These are phyloP conservation scores for Crithidia fasciculata DNA, from an alignment of 208 protist species.

Conservation along the genomic window DNA sequence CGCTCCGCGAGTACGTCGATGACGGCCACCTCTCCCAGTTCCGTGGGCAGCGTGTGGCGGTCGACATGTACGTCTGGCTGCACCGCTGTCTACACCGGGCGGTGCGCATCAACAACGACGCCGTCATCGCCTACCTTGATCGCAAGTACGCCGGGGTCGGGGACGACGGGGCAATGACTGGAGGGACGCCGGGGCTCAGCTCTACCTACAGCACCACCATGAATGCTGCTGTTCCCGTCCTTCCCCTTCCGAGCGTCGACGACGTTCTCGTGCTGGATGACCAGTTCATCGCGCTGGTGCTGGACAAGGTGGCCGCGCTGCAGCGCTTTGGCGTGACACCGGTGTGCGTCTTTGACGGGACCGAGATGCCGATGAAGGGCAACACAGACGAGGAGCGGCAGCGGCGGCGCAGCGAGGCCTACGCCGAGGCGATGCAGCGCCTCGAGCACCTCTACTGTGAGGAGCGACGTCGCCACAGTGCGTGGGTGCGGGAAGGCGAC, in stretches of 20 bases:
- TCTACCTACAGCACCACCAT: not conserved
- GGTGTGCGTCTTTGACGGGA: conserved; percentile 86
- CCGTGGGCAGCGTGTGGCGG: conserved; percentile 68
- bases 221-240: not conserved
- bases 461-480: conserved; percentile 12
- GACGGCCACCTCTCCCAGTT: conserved; percentile 82
- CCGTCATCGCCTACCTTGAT: conserved; percentile 33
- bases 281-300: conserved; percentile 39
- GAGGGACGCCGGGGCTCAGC: no score
- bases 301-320: conserved; percentile 48
- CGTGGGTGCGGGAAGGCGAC: not conserved
- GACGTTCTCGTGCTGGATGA: conserved; percentile 41
- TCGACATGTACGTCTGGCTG: conserved; percentile 93
- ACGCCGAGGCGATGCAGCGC: conserved; percentile 44
- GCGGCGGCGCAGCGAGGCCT: conserved; percentile 35
- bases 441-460: conserved; percentile 49
- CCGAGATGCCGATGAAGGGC: conserved; percentile 79
- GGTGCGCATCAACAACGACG: conserved; percentile 41
- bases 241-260: conserved; percentile 27
- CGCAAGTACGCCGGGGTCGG: conserved; percentile 19
- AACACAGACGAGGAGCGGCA: conserved; percentile 63
- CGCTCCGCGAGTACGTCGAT: conserved; percentile 72
- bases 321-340: conserved; percentile 72
- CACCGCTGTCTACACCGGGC: conserved; percentile 63
- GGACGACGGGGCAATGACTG: not conserved